Evolutionary conservation across 2,329 filamentous ascomycete species (phyloP), one percentile per base, ranked within the genome.

Genomic region (Pseudogymnoascus sp.): DNA sequence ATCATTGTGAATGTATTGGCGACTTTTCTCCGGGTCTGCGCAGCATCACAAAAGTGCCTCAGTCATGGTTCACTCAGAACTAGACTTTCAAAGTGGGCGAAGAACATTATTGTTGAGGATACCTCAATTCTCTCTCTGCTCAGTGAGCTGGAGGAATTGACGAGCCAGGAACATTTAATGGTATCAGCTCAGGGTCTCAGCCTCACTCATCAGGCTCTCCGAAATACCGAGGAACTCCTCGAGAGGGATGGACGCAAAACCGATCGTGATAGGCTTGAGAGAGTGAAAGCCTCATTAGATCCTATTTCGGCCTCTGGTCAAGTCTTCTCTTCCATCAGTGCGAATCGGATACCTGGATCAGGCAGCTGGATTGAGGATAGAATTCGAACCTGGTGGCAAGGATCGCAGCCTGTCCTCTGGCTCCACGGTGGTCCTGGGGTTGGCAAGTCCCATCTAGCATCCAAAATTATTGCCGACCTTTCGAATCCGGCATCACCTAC

Each of bases 311-410:
- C 41, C 5, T 47, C 41, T 28, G 41, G 41, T 2, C 41, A 47
- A 14, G 22, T 47, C 22, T 28, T 47, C 12, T 47, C 41, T 47
- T 47, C 54, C 28, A 58, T 12, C 7, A 36, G 25, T 6, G 54
- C 18, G 5, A 58, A 58, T 58, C 28, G 54, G 8, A 37, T 58
- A 58, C 54, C 54, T n/a, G 54, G 54, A 37, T 58, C 54, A n/a
- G 54, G 54, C 3, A 58, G 54, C 25, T 58, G 54, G 54, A 58
- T 58, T 18, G 54, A 58, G 36, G 54, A 58, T 39, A 37, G 54
- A 6, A 58, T 58, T 20, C 54, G n/a, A 16, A 28, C 54, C 54
- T 58, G 54, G 54, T 58, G 54, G 54, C 28, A 33, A 39, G 54
- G 54, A 18, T 16, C 54, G 6, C 33, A 58, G 54, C 54, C 54